A percentile compares a stretch with the other conserved stretches of the same genome.
These are phyloP conservation scores for Aulographum hederae DNA, from an alignment of 2,329 filamentous ascomycete species.

Conservation along the genomic window DNA sequence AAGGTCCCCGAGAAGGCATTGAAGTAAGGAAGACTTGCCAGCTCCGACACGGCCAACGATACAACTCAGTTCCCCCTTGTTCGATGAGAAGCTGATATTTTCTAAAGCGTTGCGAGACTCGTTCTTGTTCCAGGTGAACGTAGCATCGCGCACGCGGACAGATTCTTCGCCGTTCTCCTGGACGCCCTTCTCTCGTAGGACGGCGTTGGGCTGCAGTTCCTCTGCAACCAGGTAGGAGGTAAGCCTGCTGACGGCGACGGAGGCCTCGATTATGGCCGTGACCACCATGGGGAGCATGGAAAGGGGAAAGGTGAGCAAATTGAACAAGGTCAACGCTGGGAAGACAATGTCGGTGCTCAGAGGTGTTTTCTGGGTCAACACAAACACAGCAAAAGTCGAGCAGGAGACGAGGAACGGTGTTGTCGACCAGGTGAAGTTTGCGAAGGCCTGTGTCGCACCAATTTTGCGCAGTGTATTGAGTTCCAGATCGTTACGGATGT, in stretches of 20 bases:
- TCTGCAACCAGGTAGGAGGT: slow-evolving; percentile 74
- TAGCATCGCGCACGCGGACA: slow-evolving; percentile 64
- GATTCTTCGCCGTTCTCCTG: slow-evolving; percentile 70
- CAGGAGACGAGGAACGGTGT: slow-evolving; percentile 96
- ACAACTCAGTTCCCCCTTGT: slow-evolving; percentile 85
- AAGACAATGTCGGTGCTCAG: slow-evolving; percentile 92
- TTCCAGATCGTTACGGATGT: slow-evolving; percentile 88
- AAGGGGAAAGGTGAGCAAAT: slow-evolving; percentile 85
- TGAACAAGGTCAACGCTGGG: slow-evolving; percentile 83
- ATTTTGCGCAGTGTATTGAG: slow-evolving; percentile 92
- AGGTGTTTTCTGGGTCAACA: slow-evolving; percentile 62
- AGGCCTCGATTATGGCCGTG: slow-evolving; percentile 85
- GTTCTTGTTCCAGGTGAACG: slow-evolving; percentile 89
- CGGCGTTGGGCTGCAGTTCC: slow-evolving; percentile 74
- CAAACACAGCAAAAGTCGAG: slow-evolving; percentile 88
- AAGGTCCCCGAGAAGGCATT: slow-evolving; percentile 74
- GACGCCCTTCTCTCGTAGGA: slow-evolving; percentile 49
- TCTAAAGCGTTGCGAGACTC: slow-evolving; percentile 49
- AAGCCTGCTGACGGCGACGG: slow-evolving; percentile 75
- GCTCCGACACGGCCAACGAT: slow-evolving; percentile 86
- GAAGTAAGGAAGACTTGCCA: slow-evolving; percentile 85
- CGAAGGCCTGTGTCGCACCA: slow-evolving; percentile 79
- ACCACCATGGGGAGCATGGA: slow-evolving; percentile 96
- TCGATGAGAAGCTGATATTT: slow-evolving; percentile 73
- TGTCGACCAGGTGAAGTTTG: slow-evolving; percentile 96